Base-by-base conservation (phyloP, 2,329 filamentous ascomycete genomes). In the Xylaria sp. region DNA sequence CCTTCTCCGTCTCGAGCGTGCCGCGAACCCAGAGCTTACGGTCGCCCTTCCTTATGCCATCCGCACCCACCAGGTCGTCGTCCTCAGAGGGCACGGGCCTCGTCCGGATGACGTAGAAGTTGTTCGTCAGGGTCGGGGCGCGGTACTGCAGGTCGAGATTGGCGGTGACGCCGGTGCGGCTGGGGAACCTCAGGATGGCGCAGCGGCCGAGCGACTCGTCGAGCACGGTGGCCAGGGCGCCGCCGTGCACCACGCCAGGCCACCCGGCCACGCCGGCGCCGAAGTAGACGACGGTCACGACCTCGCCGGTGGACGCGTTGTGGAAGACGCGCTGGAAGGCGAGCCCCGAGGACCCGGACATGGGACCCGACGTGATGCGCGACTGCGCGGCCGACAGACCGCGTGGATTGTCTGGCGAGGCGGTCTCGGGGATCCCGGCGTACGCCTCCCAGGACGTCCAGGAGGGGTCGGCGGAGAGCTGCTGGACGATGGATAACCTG, bases 161-260 rank as follows among this genome's bases (percentile, higher is more conserved):
- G 49, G 89, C 83, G 75, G 89, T 86, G 72, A 90, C 80, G 74
- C 87, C 85, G 40, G 84, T 85, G 53, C 81, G 79, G 9, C 78
- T 80, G 1, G 83, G 82, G 69, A 88, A 83, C 38, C 78, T 76
- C 54, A 79, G 77, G 64, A 88, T 81, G 11, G 87, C 88, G 68
- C 88, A 89, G 51, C 90, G 83, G n/a, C 89, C 88, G 69, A 93
- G 83, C 60, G 85, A 87, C 81, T 94, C 92, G 77, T 92, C 88
- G 44, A 94, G 80, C 3, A 92, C 78, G 0, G 89, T 93, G 7
- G 89, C 90, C 58, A 92, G 83, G 6, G 86, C 83, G 15, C 92
- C 92, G 64, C 92, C 92, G 80, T 95, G 92, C 60, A 89, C 88
- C 48, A 92, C 83, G 13, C 87, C 86, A 1, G 92, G 92, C 90